Percentiles rank a stretch among this genome's conserved stretches.
phyloP scores from a whole-genome alignment of 306 rosid species.

The Prosopis cineraria region DNA sequence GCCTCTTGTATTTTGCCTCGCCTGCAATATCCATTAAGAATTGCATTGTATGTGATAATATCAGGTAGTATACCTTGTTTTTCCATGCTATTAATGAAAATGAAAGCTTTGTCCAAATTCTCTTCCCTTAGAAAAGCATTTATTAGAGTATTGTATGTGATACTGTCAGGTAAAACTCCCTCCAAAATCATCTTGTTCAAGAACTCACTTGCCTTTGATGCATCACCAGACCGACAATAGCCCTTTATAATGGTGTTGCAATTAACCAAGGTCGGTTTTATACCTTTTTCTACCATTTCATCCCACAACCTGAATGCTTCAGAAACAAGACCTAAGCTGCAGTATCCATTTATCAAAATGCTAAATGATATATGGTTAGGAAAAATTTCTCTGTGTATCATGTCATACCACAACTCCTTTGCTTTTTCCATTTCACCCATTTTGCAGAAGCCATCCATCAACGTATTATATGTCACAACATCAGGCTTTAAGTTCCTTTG shows the following conservation, averaged over 20 bases:
- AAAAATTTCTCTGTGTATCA: slow-evolving; percentile 53
- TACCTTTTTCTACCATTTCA: slow-evolving; percentile 78
- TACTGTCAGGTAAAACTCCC: slow-evolving; percentile 70
- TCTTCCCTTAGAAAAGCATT: slow-evolving; percentile 77
- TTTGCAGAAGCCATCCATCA: slow-evolving; percentile 91
- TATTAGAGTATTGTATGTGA: slow-evolving; percentile 83
- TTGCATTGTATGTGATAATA: slow-evolving; percentile 67
- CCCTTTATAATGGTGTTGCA: slow-evolving; percentile 86
- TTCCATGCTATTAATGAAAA: slow-evolving; percentile 65
- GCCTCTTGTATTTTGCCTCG: slow-evolving; percentile 80
- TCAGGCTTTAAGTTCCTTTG: slow-evolving; percentile 75
- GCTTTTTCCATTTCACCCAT: slow-evolving; percentile 79
- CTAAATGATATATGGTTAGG: slow-evolving; percentile 73
- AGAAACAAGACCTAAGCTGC: slow-evolving; percentile 61
- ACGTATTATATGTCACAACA: slow-evolving; percentile 73
- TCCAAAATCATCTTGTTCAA: slow-evolving; percentile 63
- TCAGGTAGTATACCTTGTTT: slow-evolving; percentile 67
- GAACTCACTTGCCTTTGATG: slow-evolving; percentile 61
- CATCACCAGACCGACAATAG: slow-evolving; percentile 62
- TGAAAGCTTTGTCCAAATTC: slow-evolving; percentile 68
- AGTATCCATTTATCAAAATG: slow-evolving; percentile 79
- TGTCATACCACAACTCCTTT: slow-evolving; percentile 73
- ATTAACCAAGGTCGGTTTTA: slow-evolving; percentile 65
- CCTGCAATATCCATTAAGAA: slow-evolving; percentile 73
- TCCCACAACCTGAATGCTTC: slow-evolving; percentile 80